phyloP scores from a whole-genome alignment of 768 basidiomycete genomes.

The Xerocomus brunneocitrinus region DNA sequence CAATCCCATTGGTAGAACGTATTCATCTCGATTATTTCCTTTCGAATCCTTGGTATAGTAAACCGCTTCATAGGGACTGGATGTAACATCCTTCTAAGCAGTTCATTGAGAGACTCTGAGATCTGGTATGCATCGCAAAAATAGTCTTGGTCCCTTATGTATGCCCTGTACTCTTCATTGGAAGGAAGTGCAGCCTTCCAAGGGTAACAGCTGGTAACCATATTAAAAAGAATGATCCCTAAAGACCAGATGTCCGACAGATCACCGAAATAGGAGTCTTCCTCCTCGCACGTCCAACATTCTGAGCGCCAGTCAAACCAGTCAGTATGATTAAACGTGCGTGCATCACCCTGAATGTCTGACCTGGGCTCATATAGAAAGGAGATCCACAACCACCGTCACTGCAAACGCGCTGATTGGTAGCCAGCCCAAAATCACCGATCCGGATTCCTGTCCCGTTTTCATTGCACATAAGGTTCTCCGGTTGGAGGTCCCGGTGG shows the following conservation, averaged over 20 bases:
- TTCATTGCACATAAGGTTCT: slow-evolving; percentile 61
- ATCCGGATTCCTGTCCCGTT: slow-evolving; percentile 52
- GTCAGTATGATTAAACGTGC: not conserved
- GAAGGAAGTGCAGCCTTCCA: slow-evolving; percentile 1
- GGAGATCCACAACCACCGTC: slow-evolving; percentile 57
- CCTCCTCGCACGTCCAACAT: slow-evolving; percentile 45
- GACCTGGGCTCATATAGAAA: slow-evolving; percentile 67
- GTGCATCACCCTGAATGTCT: slow-evolving; percentile 13
- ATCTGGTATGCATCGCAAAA: slow-evolving; percentile 2
- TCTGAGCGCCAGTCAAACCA: slow-evolving; percentile 35
- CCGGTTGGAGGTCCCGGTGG: slow-evolving; percentile 83
- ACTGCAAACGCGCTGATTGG: slow-evolving; percentile 35
- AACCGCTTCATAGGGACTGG: not conserved
- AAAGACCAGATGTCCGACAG: slow-evolving; percentile 62
- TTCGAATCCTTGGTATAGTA: not conserved
- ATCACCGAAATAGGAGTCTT: slow-evolving; percentile 10
- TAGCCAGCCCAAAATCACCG: slow-evolving; percentile 74
- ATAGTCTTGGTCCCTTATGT: not conserved
- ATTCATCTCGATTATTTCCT: not conserved
- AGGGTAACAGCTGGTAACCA: slow-evolving; percentile 50
- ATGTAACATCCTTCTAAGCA: slow-evolving; percentile 3
- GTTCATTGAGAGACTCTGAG: slow-evolving; percentile 1
- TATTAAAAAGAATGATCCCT: slow-evolving; percentile 78
- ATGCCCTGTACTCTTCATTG: not conserved
- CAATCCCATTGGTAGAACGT: not conserved